Evolutionary conservation across 805 yeast species (phyloP).

Genomic region (Naumovozyma castellii): DNA sequence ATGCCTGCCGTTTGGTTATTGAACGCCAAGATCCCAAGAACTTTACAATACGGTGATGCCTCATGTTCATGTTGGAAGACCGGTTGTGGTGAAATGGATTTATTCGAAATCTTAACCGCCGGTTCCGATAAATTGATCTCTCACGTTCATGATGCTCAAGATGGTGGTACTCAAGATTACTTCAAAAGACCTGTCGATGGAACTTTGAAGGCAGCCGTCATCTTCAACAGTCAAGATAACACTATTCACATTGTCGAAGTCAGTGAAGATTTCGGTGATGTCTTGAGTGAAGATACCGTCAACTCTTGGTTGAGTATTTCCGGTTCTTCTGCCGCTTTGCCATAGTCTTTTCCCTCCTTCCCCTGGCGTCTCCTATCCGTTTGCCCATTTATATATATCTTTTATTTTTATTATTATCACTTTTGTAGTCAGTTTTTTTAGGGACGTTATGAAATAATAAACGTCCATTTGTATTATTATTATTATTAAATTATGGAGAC

Average conservation of each 20-base stretch:
- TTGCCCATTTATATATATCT: neutral
- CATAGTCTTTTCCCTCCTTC: too few species aligned
- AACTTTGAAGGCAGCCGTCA: slow-evolving; percentile 81
- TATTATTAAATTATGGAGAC: too few species aligned
- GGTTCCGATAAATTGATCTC: slow-evolving; percentile 71
- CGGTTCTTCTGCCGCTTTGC: slow-evolving; percentile 40
- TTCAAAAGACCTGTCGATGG: slow-evolving; percentile 73
- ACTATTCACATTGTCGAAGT: slow-evolving; percentile 52
- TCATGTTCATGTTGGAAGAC: slow-evolving; percentile 92
- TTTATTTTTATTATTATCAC: neutral
- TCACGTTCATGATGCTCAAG: slow-evolving; percentile 73
- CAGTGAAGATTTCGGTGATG: slow-evolving; percentile 46
- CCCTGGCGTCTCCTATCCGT: too few species aligned
- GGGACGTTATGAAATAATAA: too few species aligned
- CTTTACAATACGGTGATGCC: slow-evolving; percentile 79
- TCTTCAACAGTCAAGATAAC: slow-evolving; percentile 47
- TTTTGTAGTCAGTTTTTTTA: neutral
- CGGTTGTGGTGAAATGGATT: slow-evolving; percentile 97
- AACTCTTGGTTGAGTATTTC: slow-evolving; percentile 43
- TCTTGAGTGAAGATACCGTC: slow-evolving; percentile 50
- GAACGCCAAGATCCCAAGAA: slow-evolving; percentile 94
- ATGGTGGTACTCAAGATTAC: slow-evolving; percentile 85
- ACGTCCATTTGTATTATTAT: too few species aligned
- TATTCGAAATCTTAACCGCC: slow-evolving; percentile 74
- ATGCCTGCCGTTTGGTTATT: slow-evolving; percentile 98